Conservation (phyloP, 495 filamentous ascomycete genomes). For the Hypoxylon trugodes region DNA sequence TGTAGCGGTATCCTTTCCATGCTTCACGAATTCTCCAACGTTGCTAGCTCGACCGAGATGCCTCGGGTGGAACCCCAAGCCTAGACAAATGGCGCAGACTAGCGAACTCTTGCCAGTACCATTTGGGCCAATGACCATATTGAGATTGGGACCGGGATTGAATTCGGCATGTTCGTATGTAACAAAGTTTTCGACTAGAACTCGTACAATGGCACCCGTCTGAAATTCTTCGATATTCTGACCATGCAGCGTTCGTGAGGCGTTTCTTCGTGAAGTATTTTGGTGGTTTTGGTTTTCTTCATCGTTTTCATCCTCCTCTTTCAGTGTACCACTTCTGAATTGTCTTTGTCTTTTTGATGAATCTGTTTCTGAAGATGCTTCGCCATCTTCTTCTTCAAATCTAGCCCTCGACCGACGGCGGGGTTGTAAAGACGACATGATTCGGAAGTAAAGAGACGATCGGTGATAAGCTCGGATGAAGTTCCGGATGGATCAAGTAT, state of each 20-base stretch:
- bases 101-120: slow-evolving; percentile 97
- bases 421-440: slow-evolving; percentile 35
- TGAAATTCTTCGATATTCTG: slow-evolving; percentile 56
- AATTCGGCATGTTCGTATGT: slow-evolving; percentile 94
- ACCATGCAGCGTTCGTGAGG: slow-evolving; percentile 6
- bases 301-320: slow-evolving; percentile 26
- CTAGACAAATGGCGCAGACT: slow-evolving; percentile 96
- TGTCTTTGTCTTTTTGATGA: slow-evolving; percentile 38
- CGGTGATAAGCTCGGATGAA: background rate
- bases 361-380: slow-evolving; percentile 37
- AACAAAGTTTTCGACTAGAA: slow-evolving; percentile 90
- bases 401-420: slow-evolving; percentile 46
- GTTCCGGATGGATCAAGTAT: background rate
- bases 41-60: slow-evolving; percentile 89
- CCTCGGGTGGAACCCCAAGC: slow-evolving; percentile 83
- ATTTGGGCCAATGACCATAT: slow-evolving; percentile 99
- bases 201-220: slow-evolving; percentile 88
- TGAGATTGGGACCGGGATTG: slow-evolving; percentile 87
- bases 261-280: slow-evolving; percentile 4
- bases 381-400: slow-evolving; percentile 49
- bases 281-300: background rate
- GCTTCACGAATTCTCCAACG: slow-evolving; percentile 90
- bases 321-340: slow-evolving; percentile 5
- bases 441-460: slow-evolving; percentile 4
- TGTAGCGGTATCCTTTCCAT: slow-evolving; percentile 76